Base-by-base conservation (phyloP, 2,329 filamentous ascomycete genomes). In the Biscogniauxia sp. region DNA sequence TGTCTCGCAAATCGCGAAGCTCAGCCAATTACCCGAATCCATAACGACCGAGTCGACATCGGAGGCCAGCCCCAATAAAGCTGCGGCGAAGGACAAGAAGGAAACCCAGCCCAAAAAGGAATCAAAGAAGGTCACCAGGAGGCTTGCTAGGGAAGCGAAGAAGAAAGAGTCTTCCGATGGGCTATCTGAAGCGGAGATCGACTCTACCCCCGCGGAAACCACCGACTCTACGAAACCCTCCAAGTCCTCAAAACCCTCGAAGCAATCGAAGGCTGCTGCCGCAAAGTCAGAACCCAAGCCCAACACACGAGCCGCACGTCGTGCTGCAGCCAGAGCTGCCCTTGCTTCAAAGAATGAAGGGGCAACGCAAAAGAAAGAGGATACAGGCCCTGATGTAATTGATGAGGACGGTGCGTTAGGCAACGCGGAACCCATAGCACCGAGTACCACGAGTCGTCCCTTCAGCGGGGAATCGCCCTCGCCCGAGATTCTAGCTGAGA, bases 1-100 rank as follows among this genome's bases (percentile, higher is more conserved):
- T 45, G 64, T 73, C 5, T 64, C 65, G 15, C 59, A 69, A 8
- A 66, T 68, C 23, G 54, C 54, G 8, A 64, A 66, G n/a, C 20
- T 56, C 19, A 57, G 51, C 25, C 19, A 26, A 19, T n/a, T 45
- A n/a, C 37, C 37, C 37, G 37, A 45, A 45, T 5, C 37, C 17
- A 6, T 17, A 45, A n/a, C 11, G 11, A 45, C 37, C 37, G 26
- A 53, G 7, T 15, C 26, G 26, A 17, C 5, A 20, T 17, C 7
- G 17, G 4, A 15, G 26, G 6, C 25, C 25, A 26, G 8, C 19
- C 17, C 57, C 45, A 32, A 20, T 9, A 15, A 51, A 11, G 20
- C 19, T 20, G 3, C 53, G 26, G 58, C 11, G 28, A 32, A 55
- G 17, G 26, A 53, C n/a, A 61, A 54, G 20, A 45, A 41, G 15